phyloP scores from a whole-genome alignment of 306 rosid genomes.

The Vigna hirtella region DNA sequence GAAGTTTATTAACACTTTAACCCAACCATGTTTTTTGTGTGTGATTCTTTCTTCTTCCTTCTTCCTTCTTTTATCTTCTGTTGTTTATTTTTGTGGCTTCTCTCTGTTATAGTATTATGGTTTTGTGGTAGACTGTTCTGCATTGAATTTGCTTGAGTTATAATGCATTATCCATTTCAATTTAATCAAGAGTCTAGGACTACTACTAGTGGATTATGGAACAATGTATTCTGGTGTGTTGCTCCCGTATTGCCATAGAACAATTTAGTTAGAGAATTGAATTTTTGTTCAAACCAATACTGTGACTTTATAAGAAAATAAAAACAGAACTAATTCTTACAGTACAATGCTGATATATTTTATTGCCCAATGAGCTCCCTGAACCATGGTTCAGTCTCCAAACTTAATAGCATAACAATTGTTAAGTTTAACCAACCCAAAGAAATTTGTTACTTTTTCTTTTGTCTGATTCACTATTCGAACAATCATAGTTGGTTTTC shows the following conservation, averaged over 20 bases:
- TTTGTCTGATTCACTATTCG: neutral
- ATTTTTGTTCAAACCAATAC: conserved; percentile 14
- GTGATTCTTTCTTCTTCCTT: no score
- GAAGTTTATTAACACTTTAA: no score
- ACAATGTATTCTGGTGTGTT: conserved; percentile 4
- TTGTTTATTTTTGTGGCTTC: no score
- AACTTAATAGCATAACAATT: conserved; percentile 2
- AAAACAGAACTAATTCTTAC: conserved; percentile 4
- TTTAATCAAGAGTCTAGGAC: conserved; percentile 20
- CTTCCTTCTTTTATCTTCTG: no score
- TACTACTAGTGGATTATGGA: conserved; percentile 5
- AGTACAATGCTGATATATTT: neutral
- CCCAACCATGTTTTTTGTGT: no score
- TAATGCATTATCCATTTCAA: conserved; percentile 6
- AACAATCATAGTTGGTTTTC: conserved; percentile 26
- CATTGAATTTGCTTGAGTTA: neutral
- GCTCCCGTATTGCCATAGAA: conserved; percentile 7
- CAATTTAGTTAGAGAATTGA: neutral
- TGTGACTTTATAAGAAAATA: neutral
- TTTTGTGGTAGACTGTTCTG: no score
- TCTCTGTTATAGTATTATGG: no score
- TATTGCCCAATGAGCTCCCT: neutral
- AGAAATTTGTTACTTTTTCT: conserved; percentile 4
- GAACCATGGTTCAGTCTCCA: neutral
- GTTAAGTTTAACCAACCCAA: conserved; percentile 2